A percentile compares a stretch with the other conserved stretches of the same genome.
Evolutionary conservation across 208 protist genomes (phyloP).

Genomic region (Leishmania lainsoni): DNA sequence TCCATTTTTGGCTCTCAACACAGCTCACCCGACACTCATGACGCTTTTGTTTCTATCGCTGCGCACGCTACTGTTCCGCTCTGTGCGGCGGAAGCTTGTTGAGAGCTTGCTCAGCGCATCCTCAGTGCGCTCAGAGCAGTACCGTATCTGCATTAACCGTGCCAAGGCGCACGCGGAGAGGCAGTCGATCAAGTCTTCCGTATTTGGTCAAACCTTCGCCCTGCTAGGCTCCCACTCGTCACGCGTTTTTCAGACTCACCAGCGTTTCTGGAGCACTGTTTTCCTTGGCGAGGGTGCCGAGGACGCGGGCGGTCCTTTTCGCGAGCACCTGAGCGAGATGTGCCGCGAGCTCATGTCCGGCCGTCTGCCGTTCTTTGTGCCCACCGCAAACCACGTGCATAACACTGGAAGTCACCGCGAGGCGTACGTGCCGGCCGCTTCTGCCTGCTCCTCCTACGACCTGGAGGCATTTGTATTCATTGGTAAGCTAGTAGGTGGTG

Average conservation of each 20-base stretch:
- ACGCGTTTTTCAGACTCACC: constrained; percentile 84
- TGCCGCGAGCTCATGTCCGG: constrained; percentile 90
- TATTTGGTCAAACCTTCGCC: constrained; percentile 91
- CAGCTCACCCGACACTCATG: constrained; percentile 34
- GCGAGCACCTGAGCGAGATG: constrained; percentile 93
- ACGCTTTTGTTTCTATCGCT: constrained; percentile 71
- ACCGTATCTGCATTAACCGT: constrained; percentile 89
- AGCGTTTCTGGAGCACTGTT: constrained; percentile 88
- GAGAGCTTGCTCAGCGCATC: constrained; percentile 78
- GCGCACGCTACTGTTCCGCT: constrained; percentile 68
- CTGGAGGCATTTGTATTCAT: constrained; percentile 88
- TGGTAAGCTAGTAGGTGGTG: constrained; percentile 95
- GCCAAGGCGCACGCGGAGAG: constrained; percentile 45
- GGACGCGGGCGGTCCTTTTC: constrained; percentile 93
- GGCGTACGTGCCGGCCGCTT: constrained; percentile 86
- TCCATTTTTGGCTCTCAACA: constrained; percentile 78
- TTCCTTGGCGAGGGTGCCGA: constrained; percentile 94
- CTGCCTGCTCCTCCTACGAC: constrained; percentile 50
- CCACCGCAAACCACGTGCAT: constrained; percentile 87
- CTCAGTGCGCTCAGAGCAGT: constrained; percentile 70
- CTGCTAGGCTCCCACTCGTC: constrained; percentile 70
- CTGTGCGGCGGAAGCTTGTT: constrained; percentile 62
- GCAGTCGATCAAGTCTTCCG: constrained; percentile 50
- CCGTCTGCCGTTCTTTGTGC: constrained; percentile 88
- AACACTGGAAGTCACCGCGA: constrained; percentile 88